phyloP scores from a whole-genome alignment of 169 alveolate species.

The Babesia sp. region DNA sequence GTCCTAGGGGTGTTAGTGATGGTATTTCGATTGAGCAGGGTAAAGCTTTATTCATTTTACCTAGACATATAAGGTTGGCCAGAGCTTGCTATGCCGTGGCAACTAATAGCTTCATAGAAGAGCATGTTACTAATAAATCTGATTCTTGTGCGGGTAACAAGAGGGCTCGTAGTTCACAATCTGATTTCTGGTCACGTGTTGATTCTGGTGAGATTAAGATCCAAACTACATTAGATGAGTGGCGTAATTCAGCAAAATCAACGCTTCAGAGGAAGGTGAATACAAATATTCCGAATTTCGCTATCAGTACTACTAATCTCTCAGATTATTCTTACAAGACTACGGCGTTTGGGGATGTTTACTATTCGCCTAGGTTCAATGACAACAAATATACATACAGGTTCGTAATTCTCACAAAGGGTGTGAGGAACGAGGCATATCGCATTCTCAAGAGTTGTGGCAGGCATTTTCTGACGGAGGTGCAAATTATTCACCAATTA shows the following conservation, averaged over 20 bases:
- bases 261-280: not conserved
- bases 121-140: not conserved
- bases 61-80: constrained; percentile 29
- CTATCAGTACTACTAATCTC: constrained; percentile 52
- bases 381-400: constrained; percentile 83
- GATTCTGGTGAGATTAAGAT: constrained; percentile 55
- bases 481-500: constrained; percentile 77
- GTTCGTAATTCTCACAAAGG: constrained; percentile 77
- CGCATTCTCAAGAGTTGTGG: constrained; percentile 73
- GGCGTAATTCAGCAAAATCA: not conserved
- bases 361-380: constrained; percentile 82
- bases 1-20: not conserved
- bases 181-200: constrained; percentile 61
- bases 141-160: not conserved
- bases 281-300: constrained; percentile 13
- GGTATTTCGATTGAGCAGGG: not conserved
- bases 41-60: not conserved
- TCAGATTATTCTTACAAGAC: constrained; percentile 65
- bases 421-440: constrained; percentile 83
- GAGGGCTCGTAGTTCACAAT: constrained; percentile 14
- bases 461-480: constrained; percentile 76
- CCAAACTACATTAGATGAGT: constrained; percentile 6
- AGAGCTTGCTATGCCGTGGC: constrained; percentile 2
- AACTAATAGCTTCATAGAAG: constrained; percentile 9
- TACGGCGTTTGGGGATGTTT: constrained; percentile 79